These are phyloP conservation scores for Trichaptum fuscoviolaceum DNA, from an alignment of 768 basidiomycete species.

Conservation along the genomic window DNA sequence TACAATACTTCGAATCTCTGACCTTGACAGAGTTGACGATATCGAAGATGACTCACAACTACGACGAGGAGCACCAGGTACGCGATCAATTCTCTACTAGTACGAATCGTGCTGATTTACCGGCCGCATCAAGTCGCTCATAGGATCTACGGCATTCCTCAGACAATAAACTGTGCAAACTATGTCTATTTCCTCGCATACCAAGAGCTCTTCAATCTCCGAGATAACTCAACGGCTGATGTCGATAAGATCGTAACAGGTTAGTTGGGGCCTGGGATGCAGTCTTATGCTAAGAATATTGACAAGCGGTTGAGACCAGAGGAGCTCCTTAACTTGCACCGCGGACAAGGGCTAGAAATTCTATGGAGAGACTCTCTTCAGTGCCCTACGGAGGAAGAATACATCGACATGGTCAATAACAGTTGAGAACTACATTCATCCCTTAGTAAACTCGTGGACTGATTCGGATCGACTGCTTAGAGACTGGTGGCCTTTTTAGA, in stretches of 20 bases:
- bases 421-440: conserved; percentile 46
- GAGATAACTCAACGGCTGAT: background rate
- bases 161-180: conserved; percentile 96
- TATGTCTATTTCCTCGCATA: conserved; percentile 96
- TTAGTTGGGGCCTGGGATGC: background rate
- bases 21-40: conserved; percentile 70
- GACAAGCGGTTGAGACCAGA: conserved; percentile 24
- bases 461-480: conserved; percentile 34
- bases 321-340: conserved; percentile 82
- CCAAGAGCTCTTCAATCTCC: conserved; percentile 41
- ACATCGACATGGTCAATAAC: conserved; percentile 93
- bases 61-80: conserved; percentile 78
- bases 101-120: conserved; percentile 1
- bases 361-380: conserved; percentile 89
- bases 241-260: conserved; percentile 1
- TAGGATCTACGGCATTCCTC: conserved; percentile 94
- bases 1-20: background rate
- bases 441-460: background rate
- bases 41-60: conserved; percentile 90
- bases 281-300: background rate
- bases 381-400: conserved; percentile 94
- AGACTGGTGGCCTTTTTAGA: conserved; percentile 91
- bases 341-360: conserved; percentile 92
- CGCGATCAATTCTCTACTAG: conserved; percentile 10
- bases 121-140: conserved; percentile 61